Percentiles rank a stretch among this genome's conserved stretches.
phyloP scores from a whole-genome alignment of 2,329 filamentous ascomycete species.

The Knufia petricola region DNA sequence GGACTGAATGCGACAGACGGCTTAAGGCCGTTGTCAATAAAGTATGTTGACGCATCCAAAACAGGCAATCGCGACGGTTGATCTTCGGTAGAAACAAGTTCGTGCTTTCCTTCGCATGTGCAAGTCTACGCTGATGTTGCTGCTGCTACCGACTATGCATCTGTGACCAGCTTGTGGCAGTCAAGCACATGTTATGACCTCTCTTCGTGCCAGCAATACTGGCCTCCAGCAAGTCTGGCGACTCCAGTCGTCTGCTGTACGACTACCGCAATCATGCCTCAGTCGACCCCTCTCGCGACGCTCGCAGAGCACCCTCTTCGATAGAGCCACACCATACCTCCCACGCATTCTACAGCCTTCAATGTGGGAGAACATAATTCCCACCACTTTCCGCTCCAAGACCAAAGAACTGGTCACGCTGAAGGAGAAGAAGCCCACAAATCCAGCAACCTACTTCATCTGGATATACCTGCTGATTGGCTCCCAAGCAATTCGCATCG shows the following conservation, averaged over 20 bases:
- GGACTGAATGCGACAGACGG: background rate
- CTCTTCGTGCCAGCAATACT: slow-evolving; percentile 7
- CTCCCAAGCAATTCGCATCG: slow-evolving; percentile 89
- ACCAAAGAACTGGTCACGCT: slow-evolving; percentile 29
- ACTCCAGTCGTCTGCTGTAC: background rate
- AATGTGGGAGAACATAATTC: slow-evolving; percentile 62
- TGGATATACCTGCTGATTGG: slow-evolving; percentile 79
- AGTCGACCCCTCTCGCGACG: slow-evolving; percentile 1
- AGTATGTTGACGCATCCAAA: slow-evolving; percentile 4
- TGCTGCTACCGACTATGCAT: too few species aligned
- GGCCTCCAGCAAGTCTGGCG: background rate
- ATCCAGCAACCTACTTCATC: slow-evolving; percentile 74
- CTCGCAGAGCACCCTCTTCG: slow-evolving; percentile 9
- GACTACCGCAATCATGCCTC: slow-evolving; percentile 5
- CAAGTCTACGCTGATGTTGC: too few species aligned
- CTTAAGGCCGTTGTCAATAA: background rate
- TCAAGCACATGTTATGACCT: slow-evolving; percentile 5
- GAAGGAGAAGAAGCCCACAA: slow-evolving; percentile 54
- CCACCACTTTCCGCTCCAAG: slow-evolving; percentile 43
- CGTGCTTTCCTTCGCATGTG: background rate
- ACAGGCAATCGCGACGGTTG: background rate
- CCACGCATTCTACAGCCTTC: slow-evolving; percentile 43
- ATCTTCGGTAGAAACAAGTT: background rate
- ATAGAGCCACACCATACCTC: slow-evolving; percentile 11
- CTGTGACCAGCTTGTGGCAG: slow-evolving; percentile 6